phyloP scores from a whole-genome alignment of 1,284 basidiomycete species.

The Thelephora terrestris region DNA sequence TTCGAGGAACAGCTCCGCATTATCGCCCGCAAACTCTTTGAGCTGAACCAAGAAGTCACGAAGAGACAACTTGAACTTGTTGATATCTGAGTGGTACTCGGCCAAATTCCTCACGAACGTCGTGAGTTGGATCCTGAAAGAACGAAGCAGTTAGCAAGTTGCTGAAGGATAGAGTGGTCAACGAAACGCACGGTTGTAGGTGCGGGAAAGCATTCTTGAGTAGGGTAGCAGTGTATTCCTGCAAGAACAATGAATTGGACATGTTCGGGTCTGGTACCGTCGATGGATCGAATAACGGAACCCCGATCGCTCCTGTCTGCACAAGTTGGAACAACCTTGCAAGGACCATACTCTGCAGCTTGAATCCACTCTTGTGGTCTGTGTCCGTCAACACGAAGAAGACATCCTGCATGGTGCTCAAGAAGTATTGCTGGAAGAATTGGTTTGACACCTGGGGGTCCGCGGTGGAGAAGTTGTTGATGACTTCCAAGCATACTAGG shows the following conservation, averaged over 20 bases:
- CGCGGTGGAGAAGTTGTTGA: constrained; percentile 90
- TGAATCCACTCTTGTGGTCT: constrained; percentile 98
- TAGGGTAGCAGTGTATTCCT: constrained; percentile 83
- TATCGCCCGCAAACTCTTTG: constrained; percentile 87
- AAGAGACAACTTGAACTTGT: constrained; percentile 90
- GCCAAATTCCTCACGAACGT: constrained; percentile 76
- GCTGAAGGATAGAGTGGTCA: constrained; percentile 1
- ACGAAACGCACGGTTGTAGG: constrained; percentile 60
- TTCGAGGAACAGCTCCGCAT: constrained; percentile 83
- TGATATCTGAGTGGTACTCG: constrained; percentile 83
- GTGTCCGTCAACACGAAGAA: constrained; percentile 98
- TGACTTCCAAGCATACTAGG: constrained; percentile 85
- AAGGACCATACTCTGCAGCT: constrained; percentile 83
- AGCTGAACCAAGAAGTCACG: constrained; percentile 88
- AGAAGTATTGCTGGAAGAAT: constrained; percentile 90
- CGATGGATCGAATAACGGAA: constrained; percentile 80
- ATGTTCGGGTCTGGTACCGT: constrained; percentile 67
- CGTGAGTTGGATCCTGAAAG: constrained; percentile 56
- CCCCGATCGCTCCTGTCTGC: constrained; percentile 72
- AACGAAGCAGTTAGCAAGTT: constrained; percentile 9
- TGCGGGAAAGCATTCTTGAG: constrained; percentile 87
- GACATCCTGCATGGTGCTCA: constrained; percentile 90
- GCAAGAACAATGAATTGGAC: constrained; percentile 78
- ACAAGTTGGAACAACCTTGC: constrained; percentile 93
- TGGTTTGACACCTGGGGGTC: constrained; percentile 64